Base-by-base conservation (phyloP, 2,329 filamentous ascomycete genomes). In the Camillea tinctor region DNA sequence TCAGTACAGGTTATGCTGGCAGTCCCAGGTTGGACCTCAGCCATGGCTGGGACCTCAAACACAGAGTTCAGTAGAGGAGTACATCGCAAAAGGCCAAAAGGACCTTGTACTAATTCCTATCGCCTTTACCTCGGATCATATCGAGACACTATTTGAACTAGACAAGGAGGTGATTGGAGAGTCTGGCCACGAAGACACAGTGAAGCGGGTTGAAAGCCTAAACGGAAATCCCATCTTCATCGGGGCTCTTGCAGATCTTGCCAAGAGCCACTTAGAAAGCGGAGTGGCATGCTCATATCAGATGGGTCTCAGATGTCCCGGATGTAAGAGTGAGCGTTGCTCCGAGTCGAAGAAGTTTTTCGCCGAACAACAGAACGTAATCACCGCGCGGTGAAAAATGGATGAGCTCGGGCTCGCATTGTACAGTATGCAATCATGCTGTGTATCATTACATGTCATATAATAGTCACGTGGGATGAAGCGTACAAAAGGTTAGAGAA, bases 71-170 rank as follows among this genome's bases (percentile, higher is more conserved):
- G 95, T 99, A 11, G 88, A 93, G 72, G 84, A 92, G 61, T 96
- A 97, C 73, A 88, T 98, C 66, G 87, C 90, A 72, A 93, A 95
- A 76, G 95, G 94, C 0, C 91, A 97, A 72, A 96, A 89, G 58
- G 93, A 99, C 72, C 82, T 99, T 57, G 82, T 97, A 1, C 82
- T 99, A 6, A 92, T 99, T 58, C 95, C 95, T 0, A 96, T 99
- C 66, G 95, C 95, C 5, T 99, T 99, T 74, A 99, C 95, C 0
- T 96, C 92, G n/a, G 95, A 99, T 71, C 95, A 99, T 73, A 99
- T 99, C 67, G 95, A 99, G 79, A 99, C 95, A 0, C 81, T 99
- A 0, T 98, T 89, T 74, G 95, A 99, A 76, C 80, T 99, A 56
- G 95, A 99, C 74, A 83, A 92, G 69, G 95, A 99, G 77, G 92